Base-by-base conservation (phyloP, 148 eudicot genomes). In the Spergularia bocconei region DNA sequence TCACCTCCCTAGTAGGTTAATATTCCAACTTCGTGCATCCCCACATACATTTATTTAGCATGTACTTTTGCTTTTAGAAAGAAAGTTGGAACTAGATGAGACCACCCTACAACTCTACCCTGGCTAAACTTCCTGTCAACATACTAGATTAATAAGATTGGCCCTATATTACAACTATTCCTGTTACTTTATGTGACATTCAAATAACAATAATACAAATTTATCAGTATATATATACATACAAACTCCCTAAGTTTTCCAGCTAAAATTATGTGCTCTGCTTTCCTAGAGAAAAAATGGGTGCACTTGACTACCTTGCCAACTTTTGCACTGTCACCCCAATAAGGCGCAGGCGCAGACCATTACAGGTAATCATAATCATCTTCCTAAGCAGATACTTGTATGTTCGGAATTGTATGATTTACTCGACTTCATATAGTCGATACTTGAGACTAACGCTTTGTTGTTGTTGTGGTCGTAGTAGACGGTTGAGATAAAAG, bases 401-500 rank as follows among this genome's bases (percentile, higher is more conserved):
- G 21, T 58, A 19, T 58, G 3, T 6, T 58, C 8, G 8, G 48
- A 6, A 9, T 44, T 44, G 13, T 59, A 7, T 59, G 5, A 13
- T 59, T 59, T 12, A 19, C 5, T 59, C 62, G 62, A 29, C 36
- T 59, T 59, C 20, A 38, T 61, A 13, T 12, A 61, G 17, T 8
- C 12, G 10, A 44, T 44, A 44, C 48, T 6, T 38, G 38, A 64
- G 11, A 36, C 54, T 47, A 19, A 29, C 9, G 13, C 47, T 14
- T 63, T 75, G 56, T 23, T 29, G 10, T 67, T 13, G 60, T 76
- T 25, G 48, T 74, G 70, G 33, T 63, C 39, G 11, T 39, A 62
- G n/a, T 77, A 92, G 98, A 90, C 95, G 13, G 91, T 92, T 39
- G 98, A 92, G 74, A 90, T 92, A 80, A 93, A 86, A 84, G 94